Conservation (phyloP, 768 basidiomycete genomes). For the Leccinellum albellum region DNA sequence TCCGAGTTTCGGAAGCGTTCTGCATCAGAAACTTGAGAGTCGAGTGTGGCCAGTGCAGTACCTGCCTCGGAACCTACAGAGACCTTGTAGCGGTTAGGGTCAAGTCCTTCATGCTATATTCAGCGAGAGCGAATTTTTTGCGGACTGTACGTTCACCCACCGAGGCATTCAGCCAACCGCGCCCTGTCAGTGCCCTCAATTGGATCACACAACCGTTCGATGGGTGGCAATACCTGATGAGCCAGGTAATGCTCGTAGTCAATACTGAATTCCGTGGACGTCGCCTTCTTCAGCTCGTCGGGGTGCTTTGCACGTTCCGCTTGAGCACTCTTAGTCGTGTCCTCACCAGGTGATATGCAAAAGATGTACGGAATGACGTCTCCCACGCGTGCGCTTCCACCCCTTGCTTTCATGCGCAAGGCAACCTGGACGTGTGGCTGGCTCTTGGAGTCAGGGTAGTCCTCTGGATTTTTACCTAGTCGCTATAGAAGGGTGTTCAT, state of each 20-base stretch:
- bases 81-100: slow-evolving; percentile 53
- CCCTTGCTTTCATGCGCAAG: slow-evolving; percentile 80
- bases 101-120: slow-evolving; percentile 42
- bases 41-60: slow-evolving; percentile 65
- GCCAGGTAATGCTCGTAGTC: slow-evolving; percentile 92
- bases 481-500: slow-evolving; percentile 47
- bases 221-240: slow-evolving; percentile 89
- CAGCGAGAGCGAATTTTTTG: background rate
- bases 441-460: slow-evolving; percentile 92
- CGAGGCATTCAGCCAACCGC: slow-evolving; percentile 91
- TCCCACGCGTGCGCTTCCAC: slow-evolving; percentile 74
- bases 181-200: slow-evolving; percentile 94
- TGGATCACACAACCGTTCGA: slow-evolving; percentile 92
- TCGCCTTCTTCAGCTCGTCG: slow-evolving; percentile 78
- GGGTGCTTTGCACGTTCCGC: slow-evolving; percentile 93
- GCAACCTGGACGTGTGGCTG: slow-evolving; percentile 98
- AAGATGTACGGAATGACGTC: slow-evolving; percentile 97
- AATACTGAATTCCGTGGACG: slow-evolving; percentile 57
- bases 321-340: slow-evolving; percentile 67
- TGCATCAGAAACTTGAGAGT: slow-evolving; percentile 83
- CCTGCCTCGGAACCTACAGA: slow-evolving; percentile 52
- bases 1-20: slow-evolving; percentile 80
- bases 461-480: slow-evolving; percentile 93
- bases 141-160: slow-evolving; percentile 38
- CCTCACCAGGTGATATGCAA: slow-evolving; percentile 73